Base-by-base conservation (phyloP, 2,329 filamentous ascomycete genomes). In the Purpureocillium lavendulum region DNA sequence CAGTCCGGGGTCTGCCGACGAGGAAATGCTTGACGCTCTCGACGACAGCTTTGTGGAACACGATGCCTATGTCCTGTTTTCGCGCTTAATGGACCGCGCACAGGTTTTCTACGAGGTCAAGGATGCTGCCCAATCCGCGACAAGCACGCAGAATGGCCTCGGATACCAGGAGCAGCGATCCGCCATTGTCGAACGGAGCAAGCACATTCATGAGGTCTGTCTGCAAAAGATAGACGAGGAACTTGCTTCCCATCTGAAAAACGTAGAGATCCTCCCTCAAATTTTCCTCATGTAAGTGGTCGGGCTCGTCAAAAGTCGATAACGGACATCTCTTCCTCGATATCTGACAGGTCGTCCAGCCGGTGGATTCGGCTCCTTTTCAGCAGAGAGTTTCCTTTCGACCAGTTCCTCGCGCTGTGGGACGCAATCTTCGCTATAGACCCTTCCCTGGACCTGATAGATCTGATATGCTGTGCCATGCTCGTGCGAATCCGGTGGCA, bases 361-460 rank as follows among this genome's bases (percentile, higher is more conserved):
- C 87, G 92, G 41, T 98, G 92, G 92, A 84, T 97, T 42, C 80
- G 92, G 21, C 75, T 98, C 1, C 66, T 98, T 0, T 97, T 97
- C 55, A 89, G 90, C 36, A 77, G 92, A 48, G 92, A 98, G 58
- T 97, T 96, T 51, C 79, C 87, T 0, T 94, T 97, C 45, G 79
- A 89, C 39, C 80, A 94, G 45, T 74, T 89, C 31, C 73, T 98
- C 30, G 68, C 77, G 16, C 73, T 98, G 40, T 98, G 92, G 92
- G 92, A 98, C 62, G 75, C 82, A 7, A 70, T 98, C 2, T 94
- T 98, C 57, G 85, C 89, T 2, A 79, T 94, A 52, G 89, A 95
- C 51, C 75, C 90, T 7, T 73, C 76, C 1, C 64, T 95, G 21
- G 79, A 88, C 36, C 67, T 97, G 26, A 79, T 97, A 49, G 87